Evolutionary conservation across 2,329 filamentous ascomycete genomes (phyloP), one percentile per base, ranked within the genome.

Genomic region (Phyllosticta capitalensis): DNA sequence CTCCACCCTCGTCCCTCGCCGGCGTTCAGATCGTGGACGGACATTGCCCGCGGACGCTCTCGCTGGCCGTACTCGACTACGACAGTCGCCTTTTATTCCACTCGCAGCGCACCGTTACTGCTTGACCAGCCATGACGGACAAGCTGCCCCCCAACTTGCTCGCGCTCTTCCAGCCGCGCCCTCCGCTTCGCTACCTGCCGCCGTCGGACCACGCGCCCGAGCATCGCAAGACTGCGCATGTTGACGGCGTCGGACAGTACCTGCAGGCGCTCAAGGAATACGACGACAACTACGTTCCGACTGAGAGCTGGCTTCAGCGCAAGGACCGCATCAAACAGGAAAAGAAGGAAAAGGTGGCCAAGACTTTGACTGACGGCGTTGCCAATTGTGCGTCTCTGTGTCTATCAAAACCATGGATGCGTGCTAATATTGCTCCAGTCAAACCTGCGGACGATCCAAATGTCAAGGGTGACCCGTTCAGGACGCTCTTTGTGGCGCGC

Each of bases 141-240:
- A 94, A 95, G 76, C 87, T 99, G 20, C 92, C 94, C 61, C 90
- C 89, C 59, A 92, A 95, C 72, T 83, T 97, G 61, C 82, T 97
- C 68, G 89, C 89, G 75, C 89, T 97, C 66, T 99, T 99, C 78
- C 89, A 92, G 76, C 90, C 94, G 71, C 89, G 94, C 62, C 94
- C 94, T 67, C 88, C 92, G 61, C 79, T 97, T 71, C 88, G 91
- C 75, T 97, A 90, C 82, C 85, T 96, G 62, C 87, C 88, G 62
- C 89, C 91, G 6, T 80, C 82, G 67, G 92, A 97, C 75, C 81
- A 89, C 72, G 84, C 92, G 63, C 88, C 92, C 10, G 90, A 94
- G 75, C 83, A 92, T 65, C 87, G 90, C 67, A 85, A 81, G 71
- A 95, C 90, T 19, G 83, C 86, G 62, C 77, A 82, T 58, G 84